These are phyloP conservation scores for Tausonia pullulans DNA, from an alignment of 1,284 basidiomycete species.

Conservation along the genomic window DNA sequence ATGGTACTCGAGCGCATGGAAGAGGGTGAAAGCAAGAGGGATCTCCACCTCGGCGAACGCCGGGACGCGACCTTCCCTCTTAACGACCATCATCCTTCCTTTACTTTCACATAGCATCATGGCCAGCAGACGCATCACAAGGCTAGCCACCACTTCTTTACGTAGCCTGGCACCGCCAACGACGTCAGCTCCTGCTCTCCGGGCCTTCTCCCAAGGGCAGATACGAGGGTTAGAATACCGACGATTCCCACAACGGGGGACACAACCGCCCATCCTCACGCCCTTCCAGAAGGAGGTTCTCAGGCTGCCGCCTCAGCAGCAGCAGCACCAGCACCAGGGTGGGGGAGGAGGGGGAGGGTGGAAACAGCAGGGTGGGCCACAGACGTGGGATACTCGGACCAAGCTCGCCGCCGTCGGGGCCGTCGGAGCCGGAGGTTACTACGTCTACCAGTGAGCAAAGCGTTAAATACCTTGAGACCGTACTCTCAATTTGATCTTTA, in stretches of 20 bases:
- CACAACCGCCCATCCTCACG: slow-evolving; percentile 1
- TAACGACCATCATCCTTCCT: too few relatives aligned
- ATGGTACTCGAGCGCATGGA: too few relatives aligned
- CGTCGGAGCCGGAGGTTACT: slow-evolving; percentile 43
- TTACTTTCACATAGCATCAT: too few relatives aligned
- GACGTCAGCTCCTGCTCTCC: too few relatives aligned
- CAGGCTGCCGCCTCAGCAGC: background rate
- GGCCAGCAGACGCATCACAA: too few relatives aligned
- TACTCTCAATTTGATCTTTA: background rate
- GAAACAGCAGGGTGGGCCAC: background rate
- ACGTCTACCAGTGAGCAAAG: slow-evolving; percentile 45
- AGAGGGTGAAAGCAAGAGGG: too few relatives aligned
- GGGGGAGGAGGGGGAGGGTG: background rate
- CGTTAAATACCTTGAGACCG: background rate
- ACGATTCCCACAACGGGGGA: background rate
- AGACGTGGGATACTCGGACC: background rate
- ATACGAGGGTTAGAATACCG: too few relatives aligned
- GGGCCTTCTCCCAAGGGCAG: too few relatives aligned
- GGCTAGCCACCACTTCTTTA: too few relatives aligned
- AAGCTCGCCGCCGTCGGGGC: slow-evolving; percentile 22
- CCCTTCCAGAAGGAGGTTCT: slow-evolving; percentile 1
- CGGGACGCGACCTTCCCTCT: too few relatives aligned
- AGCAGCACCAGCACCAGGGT: background rate
- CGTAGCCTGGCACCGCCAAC: too few relatives aligned
- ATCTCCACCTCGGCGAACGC: too few relatives aligned